Evolutionary conservation across 768 basidiomycete species (phyloP).

Genomic region (Amyloporia xantha): DNA sequence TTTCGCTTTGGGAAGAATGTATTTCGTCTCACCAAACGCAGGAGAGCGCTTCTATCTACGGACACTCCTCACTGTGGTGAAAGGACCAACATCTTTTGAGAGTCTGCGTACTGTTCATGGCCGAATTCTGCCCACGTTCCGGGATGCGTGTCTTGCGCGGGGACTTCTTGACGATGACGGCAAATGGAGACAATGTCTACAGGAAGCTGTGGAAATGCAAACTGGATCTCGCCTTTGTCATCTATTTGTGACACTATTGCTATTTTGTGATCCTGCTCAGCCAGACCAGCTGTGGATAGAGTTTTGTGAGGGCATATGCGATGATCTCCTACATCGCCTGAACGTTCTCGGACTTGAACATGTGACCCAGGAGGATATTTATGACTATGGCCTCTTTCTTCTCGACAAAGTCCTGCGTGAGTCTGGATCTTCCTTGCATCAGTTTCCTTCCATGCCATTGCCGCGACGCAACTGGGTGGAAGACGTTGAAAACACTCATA

Average conservation of each 20-base stretch:
- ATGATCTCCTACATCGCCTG: slow-evolving; percentile 30
- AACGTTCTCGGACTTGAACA: slow-evolving; percentile 4
- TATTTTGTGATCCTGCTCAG: slow-evolving; percentile 20
- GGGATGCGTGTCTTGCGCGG: slow-evolving; percentile 32
- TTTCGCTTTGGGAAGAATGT: slow-evolving; percentile 36
- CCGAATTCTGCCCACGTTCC: slow-evolving; percentile 24
- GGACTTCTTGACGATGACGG: slow-evolving; percentile 38
- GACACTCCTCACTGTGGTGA: slow-evolving; percentile 32
- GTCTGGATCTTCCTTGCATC: slow-evolving; percentile 16
- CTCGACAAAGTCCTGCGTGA: slow-evolving; percentile 26
- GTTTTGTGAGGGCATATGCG: slow-evolving; percentile 32
- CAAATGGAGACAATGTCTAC: slow-evolving; percentile 34
- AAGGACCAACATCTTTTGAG: slow-evolving; percentile 27
- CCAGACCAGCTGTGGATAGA: slow-evolving; percentile 35
- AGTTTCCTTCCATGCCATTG: slow-evolving; percentile 30
- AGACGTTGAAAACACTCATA: slow-evolving; percentile 17
- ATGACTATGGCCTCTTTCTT: slow-evolving; percentile 37
- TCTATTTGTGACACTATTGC: slow-evolving; percentile 35
- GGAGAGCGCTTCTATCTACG: slow-evolving; percentile 38
- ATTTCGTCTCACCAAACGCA: slow-evolving; percentile 28
- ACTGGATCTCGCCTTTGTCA: slow-evolving; percentile 29
- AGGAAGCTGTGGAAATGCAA: slow-evolving; percentile 34
- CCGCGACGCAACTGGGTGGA: slow-evolving; percentile 21
- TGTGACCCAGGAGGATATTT: slow-evolving; percentile 26
- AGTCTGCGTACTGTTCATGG: slow-evolving; percentile 23